Evolutionary conservation across 192 early-diverging fungal species (phyloP).

Genomic region (Podila horticola): DNA sequence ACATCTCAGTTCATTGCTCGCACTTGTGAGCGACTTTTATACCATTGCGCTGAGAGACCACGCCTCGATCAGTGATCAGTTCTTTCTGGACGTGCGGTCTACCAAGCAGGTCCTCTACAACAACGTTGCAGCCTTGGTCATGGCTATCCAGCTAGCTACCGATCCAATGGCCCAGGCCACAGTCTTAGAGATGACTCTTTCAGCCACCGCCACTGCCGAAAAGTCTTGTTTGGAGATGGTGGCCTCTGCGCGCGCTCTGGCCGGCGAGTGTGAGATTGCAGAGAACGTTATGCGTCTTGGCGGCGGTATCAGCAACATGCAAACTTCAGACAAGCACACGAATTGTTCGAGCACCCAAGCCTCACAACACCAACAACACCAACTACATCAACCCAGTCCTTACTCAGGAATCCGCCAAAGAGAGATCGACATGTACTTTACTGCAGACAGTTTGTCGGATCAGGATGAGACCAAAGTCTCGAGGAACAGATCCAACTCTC

Average conservation of each 20-base stretch:
- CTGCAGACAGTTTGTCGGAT: slow-evolving; percentile 18
- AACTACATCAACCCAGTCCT: neutral
- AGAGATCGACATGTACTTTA: slow-evolving; percentile 16
- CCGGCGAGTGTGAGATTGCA: slow-evolving; percentile 59
- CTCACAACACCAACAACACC: neutral
- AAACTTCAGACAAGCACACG: slow-evolving; percentile 6
- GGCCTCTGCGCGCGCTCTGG: slow-evolving; percentile 61
- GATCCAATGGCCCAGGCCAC: slow-evolving; percentile 68
- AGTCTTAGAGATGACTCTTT: slow-evolving; percentile 56
- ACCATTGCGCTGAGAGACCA: slow-evolving; percentile 43
- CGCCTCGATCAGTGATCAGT: slow-evolving; percentile 40
- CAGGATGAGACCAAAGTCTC: slow-evolving; percentile 14
- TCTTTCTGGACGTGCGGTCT: slow-evolving; percentile 64
- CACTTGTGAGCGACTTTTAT: slow-evolving; percentile 51
- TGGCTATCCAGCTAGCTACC: slow-evolving; percentile 62
- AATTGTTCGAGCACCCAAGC: slow-evolving; percentile 14
- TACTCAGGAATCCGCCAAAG: slow-evolving; percentile 6
- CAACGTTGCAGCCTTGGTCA: slow-evolving; percentile 69
- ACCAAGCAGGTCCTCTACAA: slow-evolving; percentile 73
- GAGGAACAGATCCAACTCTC: slow-evolving; percentile 29
- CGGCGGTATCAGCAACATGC: slow-evolving; percentile 39
- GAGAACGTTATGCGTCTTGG: slow-evolving; percentile 51
- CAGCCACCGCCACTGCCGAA: slow-evolving; percentile 58
- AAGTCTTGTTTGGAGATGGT: slow-evolving; percentile 64
- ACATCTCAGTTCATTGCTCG: slow-evolving; percentile 36